Base-by-base conservation (phyloP, 768 basidiomycete genomes). In the Mycena venus region DNA sequence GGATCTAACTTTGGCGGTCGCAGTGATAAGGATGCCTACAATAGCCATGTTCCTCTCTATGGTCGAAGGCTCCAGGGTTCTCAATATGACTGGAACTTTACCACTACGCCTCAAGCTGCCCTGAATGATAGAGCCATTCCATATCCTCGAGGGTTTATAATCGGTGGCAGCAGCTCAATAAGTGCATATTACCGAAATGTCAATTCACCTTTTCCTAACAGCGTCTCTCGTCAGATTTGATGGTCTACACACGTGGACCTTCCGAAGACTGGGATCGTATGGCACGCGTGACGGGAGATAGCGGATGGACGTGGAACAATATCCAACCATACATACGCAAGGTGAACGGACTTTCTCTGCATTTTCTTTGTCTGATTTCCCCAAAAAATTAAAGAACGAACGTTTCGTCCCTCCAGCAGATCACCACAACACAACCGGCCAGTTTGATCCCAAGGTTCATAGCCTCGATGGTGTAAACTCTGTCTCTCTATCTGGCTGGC, bases 181-280 rank as follows among this genome's bases (percentile, higher is more conserved):
- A 49, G 47, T 49, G 23, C 8, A 25, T 15, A n/a, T 9, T 23
- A 15, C 47, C n/a, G 17, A 47, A 23, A 49, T 49, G 12, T 23
- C n/a, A 23, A 8, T 9, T 23, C 1, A 49, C 23, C 47, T 25
- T 49, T 8, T 49, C 7, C 7, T 23, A 38, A 38, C 14, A 14
- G 36, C 36, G 36, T n/a, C n/a, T 49, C n/a, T 49, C n/a, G 7
- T 11, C 47, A 49, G 47, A 49, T 49, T 11, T 11, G 12, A 75
- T 82, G 79, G 71, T 76, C 4, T 84, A 81, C 47, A 82, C 79
- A 3, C 75, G 82, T 8, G 85, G 85, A 4, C 78, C 82, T 1
- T 65, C 59, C 3, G 82, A 83, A n/a, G 90, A 91, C 74, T 92
- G 86, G 63, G 88, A 92, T 68, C 86, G 88, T 70, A 89, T 87